Evolutionary conservation across 306 rosid genomes (phyloP), one percentile per base, ranked within the genome.

Genomic region (Casuarina equisetifolia): DNA sequence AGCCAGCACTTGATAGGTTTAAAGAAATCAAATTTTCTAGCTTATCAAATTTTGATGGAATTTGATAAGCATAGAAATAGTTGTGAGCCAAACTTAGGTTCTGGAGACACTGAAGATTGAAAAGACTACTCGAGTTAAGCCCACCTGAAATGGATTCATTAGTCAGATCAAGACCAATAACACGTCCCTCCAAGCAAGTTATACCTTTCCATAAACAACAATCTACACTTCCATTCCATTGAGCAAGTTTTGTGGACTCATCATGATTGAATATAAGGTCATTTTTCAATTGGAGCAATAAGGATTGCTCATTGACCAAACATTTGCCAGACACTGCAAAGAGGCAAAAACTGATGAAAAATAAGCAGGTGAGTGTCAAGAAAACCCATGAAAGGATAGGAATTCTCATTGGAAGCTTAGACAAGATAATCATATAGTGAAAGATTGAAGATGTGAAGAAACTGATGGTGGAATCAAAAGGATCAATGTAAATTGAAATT

Each of bases 171-270:
- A 84, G 84, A 17, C 32, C 73, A 36, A 32, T 6, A n/a, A 76
- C 66, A 66, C 1, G 32, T 66, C 66, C 79, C 6, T 19, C 10
- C 42, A 55, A 36, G 51, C 86, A 79, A 5, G 19, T 38, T 1
- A 88, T 82, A 17, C 87, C 91, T 3, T 9, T 17, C 89, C 89
- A 80, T 2, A 16, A n/a, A 76, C 87, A 80, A 16, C 71, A 81
- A 73, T 83, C 76, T 3, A 8, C 25, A 20, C 13, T 77, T 40
- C 12, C 74, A 0, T 74, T 11, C 76, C 76, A 73, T 11, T 0
- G 4, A 2, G 3, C 69, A 3, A 74, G 13, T 58, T 74, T 74
- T 0, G 42, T 2, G 38, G 69, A 74, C 1, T 2, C 3, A 19
- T 0, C 0, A 13, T 1, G 5, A 11, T 57, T 1, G 36, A n/a